Conservation (phyloP, 805 yeast species). For the Cyberlindnera misumaiensis region DNA sequence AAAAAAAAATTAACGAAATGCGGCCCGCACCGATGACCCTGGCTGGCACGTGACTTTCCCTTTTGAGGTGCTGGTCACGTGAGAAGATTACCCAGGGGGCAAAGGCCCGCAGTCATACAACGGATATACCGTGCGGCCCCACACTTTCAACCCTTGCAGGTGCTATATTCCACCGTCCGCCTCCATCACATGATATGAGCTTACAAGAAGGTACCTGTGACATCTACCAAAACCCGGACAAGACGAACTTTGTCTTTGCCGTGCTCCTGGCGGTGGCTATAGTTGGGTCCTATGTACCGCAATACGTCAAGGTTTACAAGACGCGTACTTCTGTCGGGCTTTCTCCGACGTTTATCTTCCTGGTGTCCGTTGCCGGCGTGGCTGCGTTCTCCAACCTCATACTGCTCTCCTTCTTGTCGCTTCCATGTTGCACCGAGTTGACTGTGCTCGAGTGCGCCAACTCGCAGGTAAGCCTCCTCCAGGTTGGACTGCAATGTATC, state of each 20-base stretch:
- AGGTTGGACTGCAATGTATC: conserved; percentile 55
- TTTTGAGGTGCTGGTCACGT: no score
- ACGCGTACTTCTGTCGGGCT: conserved; percentile 71
- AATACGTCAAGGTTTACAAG: conserved; percentile 50
- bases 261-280: conserved; percentile 58
- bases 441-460: conserved; percentile 53
- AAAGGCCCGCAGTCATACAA: no score
- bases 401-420: conserved; percentile 51
- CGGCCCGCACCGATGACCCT: no score
- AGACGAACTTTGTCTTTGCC: conserved; percentile 41
- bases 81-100: no score
- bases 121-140: no score
- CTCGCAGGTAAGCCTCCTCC: conserved; percentile 59
- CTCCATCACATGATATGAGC: no score
- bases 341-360: conserved; percentile 61
- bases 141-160: no score
- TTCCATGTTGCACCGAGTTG: conserved; percentile 51
- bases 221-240: conserved; percentile 36
- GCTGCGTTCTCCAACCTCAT: conserved; percentile 62
- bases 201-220: conserved; percentile 7
- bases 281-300: conserved; percentile 67
- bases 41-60: no score
- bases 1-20: no score
- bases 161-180: no score
- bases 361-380: conserved; percentile 66